phyloP scores from a whole-genome alignment of 2,329 filamentous ascomycete genomes.

The Fusarium burgessii region DNA sequence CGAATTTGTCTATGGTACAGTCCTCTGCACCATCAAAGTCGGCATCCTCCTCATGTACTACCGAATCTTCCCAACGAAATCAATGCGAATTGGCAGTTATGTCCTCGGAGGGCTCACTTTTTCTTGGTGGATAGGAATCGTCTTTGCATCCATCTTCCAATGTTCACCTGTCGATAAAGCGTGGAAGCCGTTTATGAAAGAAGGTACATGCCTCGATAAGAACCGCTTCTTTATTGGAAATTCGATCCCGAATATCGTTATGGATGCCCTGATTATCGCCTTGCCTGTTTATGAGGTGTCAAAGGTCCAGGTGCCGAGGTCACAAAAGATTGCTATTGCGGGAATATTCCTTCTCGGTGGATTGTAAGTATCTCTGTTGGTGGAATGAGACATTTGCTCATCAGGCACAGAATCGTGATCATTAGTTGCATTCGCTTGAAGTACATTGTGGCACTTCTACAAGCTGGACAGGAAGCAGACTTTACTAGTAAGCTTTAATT shows the following conservation, averaged over 20 bases:
- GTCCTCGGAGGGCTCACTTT: background rate
- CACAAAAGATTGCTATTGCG: background rate
- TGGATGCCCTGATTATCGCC: constrained; percentile 11
- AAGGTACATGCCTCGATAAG: background rate
- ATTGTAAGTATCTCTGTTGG: background rate
- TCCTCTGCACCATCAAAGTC: constrained; percentile 7
- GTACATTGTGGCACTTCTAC: background rate
- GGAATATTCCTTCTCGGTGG: background rate
- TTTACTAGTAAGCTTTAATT: background rate
- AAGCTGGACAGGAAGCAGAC: background rate
- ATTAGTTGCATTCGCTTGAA: constrained; percentile 7
- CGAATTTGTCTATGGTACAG: constrained; percentile 10
- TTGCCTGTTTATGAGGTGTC: constrained; percentile 1
- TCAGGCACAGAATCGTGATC: accelerated
- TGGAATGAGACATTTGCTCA: accelerated
- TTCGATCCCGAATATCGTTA: constrained; percentile 10
- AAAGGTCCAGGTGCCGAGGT: constrained; percentile 2
- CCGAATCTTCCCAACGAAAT: constrained; percentile 10
- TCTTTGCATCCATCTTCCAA: constrained; percentile 13
- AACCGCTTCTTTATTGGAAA: constrained; percentile 3
- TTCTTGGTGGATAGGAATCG: background rate
- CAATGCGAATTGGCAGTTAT: background rate
- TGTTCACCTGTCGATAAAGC: constrained; percentile 1
- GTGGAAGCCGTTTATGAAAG: constrained; percentile 16
- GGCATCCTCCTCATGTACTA: background rate